Conservation (phyloP, 306 rosid genomes). For the Pachyrhizus erosus region DNA sequence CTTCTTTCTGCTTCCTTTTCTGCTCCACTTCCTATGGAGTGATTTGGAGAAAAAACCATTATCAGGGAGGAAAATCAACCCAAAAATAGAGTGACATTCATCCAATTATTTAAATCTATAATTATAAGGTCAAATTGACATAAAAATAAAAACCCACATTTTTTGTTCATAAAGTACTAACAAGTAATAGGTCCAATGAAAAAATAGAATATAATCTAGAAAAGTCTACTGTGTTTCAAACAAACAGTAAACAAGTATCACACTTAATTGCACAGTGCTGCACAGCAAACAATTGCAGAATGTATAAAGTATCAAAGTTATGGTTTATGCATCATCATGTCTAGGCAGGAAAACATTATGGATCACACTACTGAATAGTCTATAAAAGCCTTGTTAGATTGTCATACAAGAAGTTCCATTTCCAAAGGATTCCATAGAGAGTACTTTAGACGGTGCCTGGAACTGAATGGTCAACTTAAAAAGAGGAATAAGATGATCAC, state of each 20-base stretch:
- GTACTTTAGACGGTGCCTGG: conserved; percentile 20
- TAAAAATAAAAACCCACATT: no score
- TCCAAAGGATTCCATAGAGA: neutral
- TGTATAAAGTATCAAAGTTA: neutral
- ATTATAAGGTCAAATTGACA: neutral
- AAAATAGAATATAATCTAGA: neutral
- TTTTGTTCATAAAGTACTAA: neutral
- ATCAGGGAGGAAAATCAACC: conserved; percentile 35
- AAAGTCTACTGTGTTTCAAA: neutral
- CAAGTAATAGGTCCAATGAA: conserved; percentile 4
- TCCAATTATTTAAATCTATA: neutral
- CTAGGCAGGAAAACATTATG: conserved; percentile 9
- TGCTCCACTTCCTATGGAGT: conserved; percentile 69
- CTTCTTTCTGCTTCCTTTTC: conserved; percentile 73
- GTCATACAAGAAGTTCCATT: conserved; percentile 12
- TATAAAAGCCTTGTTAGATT: neutral
- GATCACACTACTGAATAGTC: neutral
- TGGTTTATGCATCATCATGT: conserved; percentile 6
- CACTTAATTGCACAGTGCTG: neutral
- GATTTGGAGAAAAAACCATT: conserved; percentile 34
- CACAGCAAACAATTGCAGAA: conserved; percentile 31
- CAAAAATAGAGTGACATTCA: conserved; percentile 7
- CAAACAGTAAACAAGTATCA: conserved; percentile 1
- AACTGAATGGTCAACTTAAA: neutral
- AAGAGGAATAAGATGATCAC: conserved; percentile 24